Evolutionary conservation across 371 early-diverging fungal species (phyloP).

Genomic region (Haplosporangium sp.): DNA sequence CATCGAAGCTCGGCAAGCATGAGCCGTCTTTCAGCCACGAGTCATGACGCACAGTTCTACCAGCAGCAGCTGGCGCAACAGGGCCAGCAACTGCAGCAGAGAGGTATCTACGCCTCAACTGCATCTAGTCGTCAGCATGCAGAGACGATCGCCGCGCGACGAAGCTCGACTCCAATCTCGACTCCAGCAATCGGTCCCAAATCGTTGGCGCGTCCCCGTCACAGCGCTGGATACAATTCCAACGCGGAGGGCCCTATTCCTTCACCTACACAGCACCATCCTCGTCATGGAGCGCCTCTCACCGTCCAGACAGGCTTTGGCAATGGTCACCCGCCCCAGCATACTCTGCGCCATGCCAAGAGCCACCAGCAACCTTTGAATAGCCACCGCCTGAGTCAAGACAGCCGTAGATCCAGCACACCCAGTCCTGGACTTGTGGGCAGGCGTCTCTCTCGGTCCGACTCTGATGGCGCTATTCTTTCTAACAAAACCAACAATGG

Average conservation of each 20-base stretch:
- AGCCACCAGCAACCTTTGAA: constrained; percentile 44
- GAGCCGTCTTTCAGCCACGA: constrained; percentile 25
- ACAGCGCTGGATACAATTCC: constrained; percentile 10
- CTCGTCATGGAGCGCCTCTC: constrained; percentile 29
- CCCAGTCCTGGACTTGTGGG: constrained; percentile 35
- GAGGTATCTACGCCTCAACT: constrained; percentile 26
- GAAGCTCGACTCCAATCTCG: constrained; percentile 40
- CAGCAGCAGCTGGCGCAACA: constrained; percentile 16
- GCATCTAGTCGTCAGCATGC: constrained; percentile 47
- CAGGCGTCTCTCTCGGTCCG: constrained; percentile 33
- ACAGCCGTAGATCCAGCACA: constrained; percentile 32
- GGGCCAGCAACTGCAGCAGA: constrained; percentile 11
- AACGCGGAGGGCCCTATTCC: constrained; percentile 24
- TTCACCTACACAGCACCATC: constrained; percentile 18
- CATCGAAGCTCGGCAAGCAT: constrained; percentile 29
- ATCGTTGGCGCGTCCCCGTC: constrained; percentile 29
- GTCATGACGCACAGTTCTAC: constrained; percentile 6
- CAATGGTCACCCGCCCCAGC: constrained; percentile 32
- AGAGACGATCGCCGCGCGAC: constrained; percentile 28
- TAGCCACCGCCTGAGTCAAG: constrained; percentile 22
- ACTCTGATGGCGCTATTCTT: constrained; percentile 27
- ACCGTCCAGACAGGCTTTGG: constrained; percentile 49
- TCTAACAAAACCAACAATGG: constrained; percentile 9
- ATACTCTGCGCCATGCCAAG: constrained; percentile 46
- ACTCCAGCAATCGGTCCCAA: constrained; percentile 32